Conservation (phyloP, 768 basidiomycete genomes). For the Tylopilus vinaceipallidus region DNA sequence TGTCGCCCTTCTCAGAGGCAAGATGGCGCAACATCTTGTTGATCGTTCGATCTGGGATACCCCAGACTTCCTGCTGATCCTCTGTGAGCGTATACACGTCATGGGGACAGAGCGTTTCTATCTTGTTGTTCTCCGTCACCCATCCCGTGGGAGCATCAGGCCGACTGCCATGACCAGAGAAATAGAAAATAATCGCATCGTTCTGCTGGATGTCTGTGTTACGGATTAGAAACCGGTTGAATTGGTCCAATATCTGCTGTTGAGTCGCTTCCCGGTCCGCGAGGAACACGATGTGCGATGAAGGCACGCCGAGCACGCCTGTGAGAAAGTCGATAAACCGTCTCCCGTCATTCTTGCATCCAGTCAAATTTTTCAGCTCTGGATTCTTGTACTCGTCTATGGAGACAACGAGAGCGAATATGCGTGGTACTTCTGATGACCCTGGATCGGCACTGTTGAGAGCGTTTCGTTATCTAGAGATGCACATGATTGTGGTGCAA, state of each 20-base stretch:
- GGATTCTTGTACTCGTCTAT: slow-evolving; percentile 12
- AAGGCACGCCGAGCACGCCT: slow-evolving; percentile 11
- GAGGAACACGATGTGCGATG: slow-evolving; percentile 13
- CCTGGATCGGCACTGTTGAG: background rate
- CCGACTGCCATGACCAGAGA: slow-evolving; percentile 17
- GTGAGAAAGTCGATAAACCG: slow-evolving; percentile 14
- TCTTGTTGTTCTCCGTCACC: slow-evolving; percentile 11
- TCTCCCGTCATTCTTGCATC: slow-evolving; percentile 20
- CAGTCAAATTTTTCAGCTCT: background rate
- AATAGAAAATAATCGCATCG: slow-evolving; percentile 21
- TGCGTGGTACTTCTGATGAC: slow-evolving; percentile 2
- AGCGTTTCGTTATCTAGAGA: background rate
- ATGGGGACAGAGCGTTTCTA: slow-evolving; percentile 17
- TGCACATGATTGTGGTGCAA: background rate
- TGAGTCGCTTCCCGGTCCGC: slow-evolving; percentile 14
- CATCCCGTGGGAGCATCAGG: slow-evolving; percentile 13
- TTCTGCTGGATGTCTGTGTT: slow-evolving; percentile 10
- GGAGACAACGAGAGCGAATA: slow-evolving; percentile 19
- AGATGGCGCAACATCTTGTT: slow-evolving; percentile 13
- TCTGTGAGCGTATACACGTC: slow-evolving; percentile 4
- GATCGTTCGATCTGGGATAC: slow-evolving; percentile 17
- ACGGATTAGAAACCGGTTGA: slow-evolving; percentile 8
- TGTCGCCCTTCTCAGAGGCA: slow-evolving; percentile 18
- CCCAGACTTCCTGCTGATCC: slow-evolving; percentile 6
- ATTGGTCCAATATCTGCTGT: slow-evolving; percentile 1